Evolutionary conservation across 208 protist species (phyloP), one percentile per base, ranked within the genome.

Genomic region (Angomonas ambiguus): DNA sequence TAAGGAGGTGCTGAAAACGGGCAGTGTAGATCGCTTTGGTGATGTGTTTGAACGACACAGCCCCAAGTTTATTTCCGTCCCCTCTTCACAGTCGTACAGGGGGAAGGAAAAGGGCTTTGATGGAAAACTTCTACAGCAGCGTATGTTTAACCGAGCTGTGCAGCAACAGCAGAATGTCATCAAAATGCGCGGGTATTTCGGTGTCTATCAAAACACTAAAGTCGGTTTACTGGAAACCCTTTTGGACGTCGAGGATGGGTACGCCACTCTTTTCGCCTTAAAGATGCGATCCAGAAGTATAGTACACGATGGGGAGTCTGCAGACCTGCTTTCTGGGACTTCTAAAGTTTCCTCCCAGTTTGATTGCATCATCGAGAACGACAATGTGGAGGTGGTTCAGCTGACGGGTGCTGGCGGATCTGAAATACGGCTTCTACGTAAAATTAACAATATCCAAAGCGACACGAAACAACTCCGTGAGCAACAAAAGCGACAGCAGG

Each of bases 111-210:
- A 88, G 71, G 85, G 87, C 16, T 83, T 79, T 1, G 91, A 96
- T 59, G 87, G 87, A 8, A 90, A 91, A 67, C 85, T 93, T 61
- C 84, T 91, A 65, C 91, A 96, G 73, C 80, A 83, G 13, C 91
- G 87, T 66, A 89, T 96, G 75, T 96, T 96, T 67, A 85, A 82
- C 55, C 87, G 91, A 33, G 81, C 83, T 2, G 87, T 96, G 67
- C 87, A 93, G 77, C 87, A 93, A 74, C 91, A 96, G 80, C 83
- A 93, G 75, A 80, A 92, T 51, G 86, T 85, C 56, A 92, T 95
- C 71, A 81, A 80, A 65, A 83, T 96, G 20, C 84, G 91, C 58
- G 91, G 85, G 24, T 96, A 92, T 77, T 90, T 96, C 67, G 86
- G 86, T 38, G 87, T 92, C 18, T 96, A 96, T 69, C 87, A 93